Base-by-base conservation (phyloP, 805 yeast genomes). In the Tetrapisispora phaffii region DNA sequence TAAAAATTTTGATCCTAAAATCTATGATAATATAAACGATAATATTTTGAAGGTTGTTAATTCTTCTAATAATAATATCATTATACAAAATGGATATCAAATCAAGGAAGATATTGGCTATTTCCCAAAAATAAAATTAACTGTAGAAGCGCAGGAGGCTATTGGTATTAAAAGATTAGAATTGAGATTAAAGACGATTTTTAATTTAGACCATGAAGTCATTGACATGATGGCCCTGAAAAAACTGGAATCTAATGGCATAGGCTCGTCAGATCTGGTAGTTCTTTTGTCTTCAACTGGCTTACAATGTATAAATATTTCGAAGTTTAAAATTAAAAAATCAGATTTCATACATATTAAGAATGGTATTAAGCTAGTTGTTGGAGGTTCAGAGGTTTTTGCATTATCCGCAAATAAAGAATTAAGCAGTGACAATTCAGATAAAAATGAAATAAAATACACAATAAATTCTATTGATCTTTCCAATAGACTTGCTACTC, bases 1-100 rank as follows among this genome's bases (percentile, higher is more conserved):
- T 9, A 49, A 46, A 2, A 52, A 52, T 20, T 19, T 47, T 12
- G 54, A 52, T 7, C 51, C 54, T 17, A 55, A 54, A 12, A 42
- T 45, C 28, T 56, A 51, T 35, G 52, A 51, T 21, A 47, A 56
- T 23, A 39, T 45, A 13, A 67, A 64, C 44, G 63, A 58, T 42
- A 63, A 63, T 38, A 49, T 56, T 1, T 47, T 64, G n/a, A 57
- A 63, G 2, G 65, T 62, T 5, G 58, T 55, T 47, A 62, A 61
- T 16, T 53, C 52, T 21, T 52, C 50, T 15, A 62, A 57, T 21
- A 47, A 55, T 32, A 56, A 59, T 3, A 59, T 47, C 43, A 49
- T 64, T 10, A 62, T 64, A 28, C 68, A 64, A 44, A 62, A 63
- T 51, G 68, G 68, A 1, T 61, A 54, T 34, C 50, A 56, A 7